Conservation (phyloP, 208 protist species). For the Trichomonas gallinae region DNA sequence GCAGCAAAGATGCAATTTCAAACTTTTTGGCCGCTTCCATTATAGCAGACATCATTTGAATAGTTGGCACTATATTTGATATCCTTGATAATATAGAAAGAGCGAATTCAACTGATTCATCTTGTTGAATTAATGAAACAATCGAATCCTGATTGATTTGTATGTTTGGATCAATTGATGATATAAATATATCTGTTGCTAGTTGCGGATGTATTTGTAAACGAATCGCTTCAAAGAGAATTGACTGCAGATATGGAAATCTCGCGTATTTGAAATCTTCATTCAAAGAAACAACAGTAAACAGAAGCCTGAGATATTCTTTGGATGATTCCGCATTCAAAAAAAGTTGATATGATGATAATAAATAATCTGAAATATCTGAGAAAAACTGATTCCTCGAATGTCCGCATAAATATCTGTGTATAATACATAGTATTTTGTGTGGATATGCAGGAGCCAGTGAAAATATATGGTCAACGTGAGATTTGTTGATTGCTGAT, state of each 20-base stretch:
- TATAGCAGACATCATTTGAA: neutral
- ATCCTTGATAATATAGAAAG: neutral
- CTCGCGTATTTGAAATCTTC: neutral
- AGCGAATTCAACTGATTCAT: neutral
- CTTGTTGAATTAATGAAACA: neutral
- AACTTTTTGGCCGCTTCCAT: neutral
- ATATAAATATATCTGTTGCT: neutral
- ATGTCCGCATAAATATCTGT: neutral
- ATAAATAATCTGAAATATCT: neutral
- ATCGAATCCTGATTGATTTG: neutral
- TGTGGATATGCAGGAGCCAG: neutral
- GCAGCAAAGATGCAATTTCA: neutral
- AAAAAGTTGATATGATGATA: neutral
- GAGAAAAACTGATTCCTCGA: neutral
- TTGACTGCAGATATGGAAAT: neutral
- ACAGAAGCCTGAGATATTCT: neutral
- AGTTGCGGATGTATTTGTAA: neutral
- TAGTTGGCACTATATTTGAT: neutral
- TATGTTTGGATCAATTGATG: neutral
- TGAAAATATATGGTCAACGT: neutral
- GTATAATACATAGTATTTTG: neutral
- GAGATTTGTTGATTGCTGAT: neutral
- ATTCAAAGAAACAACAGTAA: neutral
- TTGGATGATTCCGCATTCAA: neutral
- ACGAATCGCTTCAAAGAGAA: neutral